Evolutionary conservation across 371 early-diverging fungal genomes (phyloP).

Genomic region (Saksenaea vasiformis): DNA sequence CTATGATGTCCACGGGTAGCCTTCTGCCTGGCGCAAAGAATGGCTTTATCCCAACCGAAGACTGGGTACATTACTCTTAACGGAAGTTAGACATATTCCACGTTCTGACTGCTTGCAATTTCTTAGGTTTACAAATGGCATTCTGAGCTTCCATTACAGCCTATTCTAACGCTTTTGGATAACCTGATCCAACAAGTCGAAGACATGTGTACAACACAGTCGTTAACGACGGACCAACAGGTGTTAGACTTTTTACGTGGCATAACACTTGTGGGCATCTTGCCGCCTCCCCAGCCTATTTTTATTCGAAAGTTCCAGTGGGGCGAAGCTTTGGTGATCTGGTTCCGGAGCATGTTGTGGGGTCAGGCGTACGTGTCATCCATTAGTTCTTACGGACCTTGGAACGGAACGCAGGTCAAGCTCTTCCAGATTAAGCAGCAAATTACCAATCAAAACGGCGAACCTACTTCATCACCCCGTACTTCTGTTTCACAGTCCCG

Average conservation of each 20-base stretch:
- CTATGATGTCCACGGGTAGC: slow-evolving; percentile 19
- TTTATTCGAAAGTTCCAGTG: slow-evolving; percentile 55
- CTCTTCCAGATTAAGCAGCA: slow-evolving; percentile 59
- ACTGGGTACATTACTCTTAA: slow-evolving; percentile 52
- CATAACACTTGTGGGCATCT: slow-evolving; percentile 40
- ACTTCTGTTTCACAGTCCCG: neutral
- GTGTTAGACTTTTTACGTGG: slow-evolving; percentile 39
- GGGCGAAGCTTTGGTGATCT: slow-evolving; percentile 61
- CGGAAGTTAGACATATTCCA: no score
- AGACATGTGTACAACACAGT: slow-evolving; percentile 35
- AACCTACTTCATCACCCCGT: neutral
- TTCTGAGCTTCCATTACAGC: slow-evolving; percentile 64
- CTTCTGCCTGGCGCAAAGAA: slow-evolving; percentile 42
- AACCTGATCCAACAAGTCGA: slow-evolving; percentile 68
- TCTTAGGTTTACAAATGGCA: slow-evolving; percentile 56
- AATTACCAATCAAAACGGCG: slow-evolving; percentile 1
- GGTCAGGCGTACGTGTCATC: slow-evolving; percentile 63
- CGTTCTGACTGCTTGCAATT: neutral
- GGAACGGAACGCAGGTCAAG: slow-evolving; percentile 65
- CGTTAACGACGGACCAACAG: slow-evolving; percentile 35
- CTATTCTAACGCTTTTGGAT: slow-evolving; percentile 60
- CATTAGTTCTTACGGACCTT: slow-evolving; percentile 56
- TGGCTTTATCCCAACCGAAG: slow-evolving; percentile 48
- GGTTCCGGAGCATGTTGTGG: slow-evolving; percentile 71
- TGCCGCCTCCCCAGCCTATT: slow-evolving; percentile 42